These are phyloP conservation scores for Thermochaetoides thermophila DNA, from an alignment of 495 filamentous ascomycete species.

Conservation along the genomic window DNA sequence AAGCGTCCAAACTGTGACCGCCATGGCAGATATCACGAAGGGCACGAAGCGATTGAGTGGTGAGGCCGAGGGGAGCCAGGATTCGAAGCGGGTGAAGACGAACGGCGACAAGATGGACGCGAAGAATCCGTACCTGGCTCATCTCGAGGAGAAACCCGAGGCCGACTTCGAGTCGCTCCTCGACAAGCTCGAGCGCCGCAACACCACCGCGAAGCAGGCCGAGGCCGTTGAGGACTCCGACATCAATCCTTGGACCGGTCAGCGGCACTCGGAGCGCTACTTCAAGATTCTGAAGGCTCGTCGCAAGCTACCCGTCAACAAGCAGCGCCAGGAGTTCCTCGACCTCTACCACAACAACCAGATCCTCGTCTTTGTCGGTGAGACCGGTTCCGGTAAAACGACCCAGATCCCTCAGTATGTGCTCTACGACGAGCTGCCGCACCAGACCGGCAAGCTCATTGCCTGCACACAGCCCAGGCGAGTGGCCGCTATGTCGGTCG, in stretches of 20 bases:
- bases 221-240: slow-evolving; percentile 64
- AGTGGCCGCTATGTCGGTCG: slow-evolving; percentile 98
- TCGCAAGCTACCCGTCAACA: slow-evolving; percentile 75
- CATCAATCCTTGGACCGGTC: slow-evolving; percentile 68
- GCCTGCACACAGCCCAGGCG: slow-evolving; percentile 96
- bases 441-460: slow-evolving; percentile 68
- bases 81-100: slow-evolving; percentile 21
- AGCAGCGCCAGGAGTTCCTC: slow-evolving; percentile 88
- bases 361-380: slow-evolving; percentile 95
- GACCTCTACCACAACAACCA: slow-evolving; percentile 82
- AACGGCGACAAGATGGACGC: slow-evolving; percentile 13
- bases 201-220: slow-evolving; percentile 65
- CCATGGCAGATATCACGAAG: slow-evolving; percentile 10
- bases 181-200: slow-evolving; percentile 56
- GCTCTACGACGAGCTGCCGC: slow-evolving; percentile 88
- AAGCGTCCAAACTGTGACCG: neutral
- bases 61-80: slow-evolving; percentile 14
- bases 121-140: slow-evolving; percentile 78
- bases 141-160: slow-evolving; percentile 51
- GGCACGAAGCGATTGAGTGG: slow-evolving; percentile 19
- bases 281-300: slow-evolving; percentile 73
- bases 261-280: slow-evolving; percentile 65
- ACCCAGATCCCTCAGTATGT: slow-evolving; percentile 99
- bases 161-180: slow-evolving; percentile 35
- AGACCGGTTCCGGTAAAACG: slow-evolving; percentile 98